These are phyloP conservation scores for Aspergillus conjunctus DNA, from an alignment of 495 filamentous ascomycete genomes.

Conservation along the genomic window DNA sequence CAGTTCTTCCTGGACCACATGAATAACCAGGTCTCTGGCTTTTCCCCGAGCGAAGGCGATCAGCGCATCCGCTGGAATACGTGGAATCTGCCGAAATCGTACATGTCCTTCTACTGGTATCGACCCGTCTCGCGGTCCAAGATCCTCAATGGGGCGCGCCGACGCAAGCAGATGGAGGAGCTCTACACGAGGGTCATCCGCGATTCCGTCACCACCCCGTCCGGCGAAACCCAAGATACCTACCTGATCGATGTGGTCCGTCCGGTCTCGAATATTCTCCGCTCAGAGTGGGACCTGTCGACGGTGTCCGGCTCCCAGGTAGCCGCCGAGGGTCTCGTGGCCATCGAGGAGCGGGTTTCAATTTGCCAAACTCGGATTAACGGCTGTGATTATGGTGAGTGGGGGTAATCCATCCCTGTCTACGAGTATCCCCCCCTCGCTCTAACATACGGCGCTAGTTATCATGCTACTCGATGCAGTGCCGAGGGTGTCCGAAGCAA, in stretches of 20 bases:
- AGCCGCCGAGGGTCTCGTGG: background rate
- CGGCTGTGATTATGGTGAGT: background rate
- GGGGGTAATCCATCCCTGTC: background rate
- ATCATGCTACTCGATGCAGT: background rate
- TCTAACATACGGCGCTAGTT: background rate
- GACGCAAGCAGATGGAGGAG: slow-evolving; percentile 1
- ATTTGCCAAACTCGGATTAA: background rate
- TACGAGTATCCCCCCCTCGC: background rate
- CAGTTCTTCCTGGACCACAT: slow-evolving; percentile 12
- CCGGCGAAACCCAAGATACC: background rate
- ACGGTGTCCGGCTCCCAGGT: background rate
- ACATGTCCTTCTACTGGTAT: slow-evolving; percentile 9
- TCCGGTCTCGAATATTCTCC: background rate
- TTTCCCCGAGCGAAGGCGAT: background rate
- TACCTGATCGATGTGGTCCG: background rate
- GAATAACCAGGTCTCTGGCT: background rate
- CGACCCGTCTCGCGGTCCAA: background rate
- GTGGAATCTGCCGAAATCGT: slow-evolving; percentile 4
- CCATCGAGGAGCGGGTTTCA: slow-evolving; percentile 9
- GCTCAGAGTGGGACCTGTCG: background rate
- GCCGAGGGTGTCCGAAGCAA: background rate
- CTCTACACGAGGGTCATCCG: background rate
- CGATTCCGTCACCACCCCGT: background rate
- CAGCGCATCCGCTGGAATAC: slow-evolving; percentile 1
- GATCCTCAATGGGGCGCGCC: background rate